These are phyloP conservation scores for Talaromyces sp. DNA, from an alignment of 2,329 filamentous ascomycete genomes.

Conservation along the genomic window DNA sequence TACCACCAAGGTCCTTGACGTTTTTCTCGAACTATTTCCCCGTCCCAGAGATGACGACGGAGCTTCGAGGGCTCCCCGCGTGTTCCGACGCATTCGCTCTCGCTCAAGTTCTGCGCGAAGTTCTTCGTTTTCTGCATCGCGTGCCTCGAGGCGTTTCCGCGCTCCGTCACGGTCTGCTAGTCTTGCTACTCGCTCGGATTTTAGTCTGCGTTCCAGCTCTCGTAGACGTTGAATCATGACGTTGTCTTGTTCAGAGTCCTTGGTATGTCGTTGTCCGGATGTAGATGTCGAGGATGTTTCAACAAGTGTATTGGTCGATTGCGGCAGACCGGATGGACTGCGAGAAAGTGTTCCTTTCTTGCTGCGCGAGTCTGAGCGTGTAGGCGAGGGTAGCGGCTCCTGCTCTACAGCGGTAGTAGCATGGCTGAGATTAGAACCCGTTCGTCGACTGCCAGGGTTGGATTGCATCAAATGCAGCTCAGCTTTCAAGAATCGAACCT, in stretches of 20 bases:
- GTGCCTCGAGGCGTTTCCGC: constrained; percentile 69
- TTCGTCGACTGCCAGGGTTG: constrained; percentile 54
- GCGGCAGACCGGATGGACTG: constrained; percentile 30
- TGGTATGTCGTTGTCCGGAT: constrained; percentile 21
- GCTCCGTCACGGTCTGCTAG: constrained; percentile 80
- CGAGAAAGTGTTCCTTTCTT: constrained; percentile 21
- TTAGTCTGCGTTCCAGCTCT: constrained; percentile 82
- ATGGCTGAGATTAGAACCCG: constrained; percentile 24
- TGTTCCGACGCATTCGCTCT: constrained; percentile 41
- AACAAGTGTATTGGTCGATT: constrained; percentile 27
- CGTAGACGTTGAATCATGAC: constrained; percentile 80
- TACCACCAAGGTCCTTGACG: not conserved
- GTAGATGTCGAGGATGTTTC: constrained; percentile 15
- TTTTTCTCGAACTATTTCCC: constrained; percentile 2
- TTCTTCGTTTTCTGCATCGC: constrained; percentile 68
- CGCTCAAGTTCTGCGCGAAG: constrained; percentile 60
- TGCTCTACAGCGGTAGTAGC: constrained; percentile 7
- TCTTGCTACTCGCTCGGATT: constrained; percentile 81
- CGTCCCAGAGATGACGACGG: not conserved
- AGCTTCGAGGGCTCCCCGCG: not conserved
- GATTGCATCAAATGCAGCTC: constrained; percentile 64
- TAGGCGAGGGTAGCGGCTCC: constrained; percentile 1
- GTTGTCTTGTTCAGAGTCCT: constrained; percentile 52
- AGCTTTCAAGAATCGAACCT: constrained; percentile 56
- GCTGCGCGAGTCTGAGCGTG: constrained; percentile 28